Evolutionary conservation across 1,284 basidiomycete genomes (phyloP).

Genomic region (Ceratobasidium theobromae): DNA sequence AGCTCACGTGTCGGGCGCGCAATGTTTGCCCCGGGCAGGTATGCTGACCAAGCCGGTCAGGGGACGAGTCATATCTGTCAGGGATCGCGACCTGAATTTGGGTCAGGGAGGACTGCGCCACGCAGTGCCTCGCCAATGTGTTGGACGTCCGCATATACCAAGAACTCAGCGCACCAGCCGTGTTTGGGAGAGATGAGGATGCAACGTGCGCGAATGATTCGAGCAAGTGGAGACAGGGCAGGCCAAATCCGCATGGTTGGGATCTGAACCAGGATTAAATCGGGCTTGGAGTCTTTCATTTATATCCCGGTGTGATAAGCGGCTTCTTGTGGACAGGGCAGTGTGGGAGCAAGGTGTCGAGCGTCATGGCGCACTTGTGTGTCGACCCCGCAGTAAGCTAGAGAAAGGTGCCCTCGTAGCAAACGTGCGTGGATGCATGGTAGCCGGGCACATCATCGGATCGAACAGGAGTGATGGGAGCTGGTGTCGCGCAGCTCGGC

Average conservation of each 20-base stretch:
- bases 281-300: neutral
- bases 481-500: too few species aligned
- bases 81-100: too few species aligned
- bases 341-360: too few species aligned
- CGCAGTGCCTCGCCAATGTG: neutral
- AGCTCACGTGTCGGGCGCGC: neutral
- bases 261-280: neutral
- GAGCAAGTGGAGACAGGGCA: neutral
- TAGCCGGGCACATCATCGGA: neutral
- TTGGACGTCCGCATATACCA: neutral
- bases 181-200: too few species aligned
- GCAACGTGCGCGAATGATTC: neutral
- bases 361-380: too few species aligned
- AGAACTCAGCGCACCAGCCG: too few species aligned
- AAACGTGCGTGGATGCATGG: conserved; percentile 6
- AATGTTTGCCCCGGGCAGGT: neutral
- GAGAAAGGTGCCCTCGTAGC: neutral
- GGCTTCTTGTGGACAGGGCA: too few species aligned
- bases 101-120: neutral
- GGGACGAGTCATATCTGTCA: neutral
- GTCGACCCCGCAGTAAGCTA: too few species aligned
- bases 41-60: neutral
- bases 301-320: too few species aligned
- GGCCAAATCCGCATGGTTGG: neutral
- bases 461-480: neutral